Base-by-base conservation (phyloP, 2,329 filamentous ascomycete genomes). In the Shiraia bambusicola region DNA sequence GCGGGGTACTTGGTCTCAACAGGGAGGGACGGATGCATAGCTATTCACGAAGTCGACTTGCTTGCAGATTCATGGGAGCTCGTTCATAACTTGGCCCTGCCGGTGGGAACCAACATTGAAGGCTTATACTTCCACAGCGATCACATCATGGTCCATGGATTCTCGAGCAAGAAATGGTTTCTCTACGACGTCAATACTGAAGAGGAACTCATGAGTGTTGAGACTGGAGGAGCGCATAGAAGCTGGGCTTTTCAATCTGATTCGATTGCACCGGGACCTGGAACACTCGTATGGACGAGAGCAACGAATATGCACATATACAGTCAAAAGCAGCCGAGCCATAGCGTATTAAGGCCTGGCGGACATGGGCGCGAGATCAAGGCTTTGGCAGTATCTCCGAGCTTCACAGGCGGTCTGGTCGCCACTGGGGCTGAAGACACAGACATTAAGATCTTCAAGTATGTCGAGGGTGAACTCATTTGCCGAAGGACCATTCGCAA, bases 331-430 rank as follows among this genome's bases (percentile, higher is more conserved):
- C 45, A 56, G 12, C 47, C 72, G 25, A 73, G 62, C 52, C 80
- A 70, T 62, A 56, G 64, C 8, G 63, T 76, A 0, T 50, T 95
- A 10, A 82, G 84, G 50, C 54, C 69, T 0, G 92, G 93, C 6
- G 82, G 82, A 0, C 93, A 98, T 66, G 93, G 93, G 0, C 77
- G 93, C 40, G 93, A 98, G 68, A 87, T 97, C 54, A 88, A 87
- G 63, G 70, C 79, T 2, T 67, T 80, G 47, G 77, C 81, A 14
- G 59, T 79, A 2, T 75, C 75, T 0, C 28, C 26, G 10, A 40
- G 24, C 29, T 19, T 47, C 41, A 40, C 54, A 34, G 34, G 14
- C 7, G 59, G 59, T 4, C 59, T 85, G 4, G 71, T 87, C 26
- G 84, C 82, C 1, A 87, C 84, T 1, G 85, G 84, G 0, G 80